phyloP scores from a whole-genome alignment of 2,329 filamentous ascomycete genomes.

The Phialophora verrucosa region DNA sequence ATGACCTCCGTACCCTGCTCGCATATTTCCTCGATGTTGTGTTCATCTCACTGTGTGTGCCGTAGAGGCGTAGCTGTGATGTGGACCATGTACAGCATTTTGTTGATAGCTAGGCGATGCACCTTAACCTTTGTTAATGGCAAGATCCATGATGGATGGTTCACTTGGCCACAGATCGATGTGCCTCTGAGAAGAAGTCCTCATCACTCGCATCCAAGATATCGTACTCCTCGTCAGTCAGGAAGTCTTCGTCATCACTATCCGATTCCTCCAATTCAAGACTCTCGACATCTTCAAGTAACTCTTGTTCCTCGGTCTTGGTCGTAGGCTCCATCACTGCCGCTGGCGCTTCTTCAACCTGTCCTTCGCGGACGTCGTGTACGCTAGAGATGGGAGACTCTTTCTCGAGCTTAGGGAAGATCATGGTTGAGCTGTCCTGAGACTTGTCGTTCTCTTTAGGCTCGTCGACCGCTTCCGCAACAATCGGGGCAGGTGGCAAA shows the following conservation, averaged over 20 bases:
- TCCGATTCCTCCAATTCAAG: constrained; percentile 57
- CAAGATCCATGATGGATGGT: not conserved
- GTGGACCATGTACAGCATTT: not conserved
- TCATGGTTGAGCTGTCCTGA: constrained; percentile 69
- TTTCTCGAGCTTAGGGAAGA: constrained; percentile 95
- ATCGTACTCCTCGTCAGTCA: constrained; percentile 98
- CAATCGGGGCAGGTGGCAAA: constrained; percentile 24
- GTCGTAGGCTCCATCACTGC: constrained; percentile 44
- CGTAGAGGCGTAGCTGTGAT: not conserved
- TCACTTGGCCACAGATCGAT: constrained; percentile 35
- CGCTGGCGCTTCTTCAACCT: constrained; percentile 41
- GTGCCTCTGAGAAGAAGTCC: constrained; percentile 67
- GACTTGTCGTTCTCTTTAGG: constrained; percentile 43
- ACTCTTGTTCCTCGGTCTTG: constrained; percentile 58
- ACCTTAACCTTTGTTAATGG: not conserved
- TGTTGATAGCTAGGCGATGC: constrained; percentile 4
- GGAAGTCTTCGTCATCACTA: constrained; percentile 70
- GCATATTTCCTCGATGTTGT: constrained; percentile 13
- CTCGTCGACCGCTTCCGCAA: constrained; percentile 43
- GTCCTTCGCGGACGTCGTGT: constrained; percentile 62
- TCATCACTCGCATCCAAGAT: constrained; percentile 94
- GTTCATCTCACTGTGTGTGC: constrained; percentile 19
- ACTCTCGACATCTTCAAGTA: constrained; percentile 65
- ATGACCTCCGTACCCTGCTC: constrained; percentile 14
- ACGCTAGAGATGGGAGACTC: constrained; percentile 84